A percentile compares a stretch with the other conserved stretches of the same genome.
These are phyloP conservation scores for Crithidia expoeki DNA, from an alignment of 208 protist genomes.

Conservation along the genomic window DNA sequence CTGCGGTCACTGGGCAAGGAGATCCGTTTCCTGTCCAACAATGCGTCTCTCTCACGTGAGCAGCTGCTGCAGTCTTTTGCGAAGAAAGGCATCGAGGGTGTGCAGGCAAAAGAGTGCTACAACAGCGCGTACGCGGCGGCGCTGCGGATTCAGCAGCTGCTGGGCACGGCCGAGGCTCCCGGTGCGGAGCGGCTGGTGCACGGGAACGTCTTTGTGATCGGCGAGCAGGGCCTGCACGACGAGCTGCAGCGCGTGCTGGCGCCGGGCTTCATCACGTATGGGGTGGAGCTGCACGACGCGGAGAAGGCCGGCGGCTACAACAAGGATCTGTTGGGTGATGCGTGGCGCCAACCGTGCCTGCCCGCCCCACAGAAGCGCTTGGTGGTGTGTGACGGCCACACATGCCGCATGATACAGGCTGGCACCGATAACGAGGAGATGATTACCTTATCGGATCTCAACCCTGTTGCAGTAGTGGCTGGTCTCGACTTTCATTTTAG, in stretches of 20 bases:
- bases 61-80: slow-evolving; percentile 38
- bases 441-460: slow-evolving; percentile 65
- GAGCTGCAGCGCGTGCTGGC: slow-evolving; percentile 67
- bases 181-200: slow-evolving; percentile 44
- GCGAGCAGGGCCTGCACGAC: slow-evolving; percentile 69
- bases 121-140: slow-evolving; percentile 76
- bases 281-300: slow-evolving; percentile 61
- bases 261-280: slow-evolving; percentile 73
- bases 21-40: slow-evolving; percentile 80
- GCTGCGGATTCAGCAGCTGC: slow-evolving; percentile 43
- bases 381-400: slow-evolving; percentile 38
- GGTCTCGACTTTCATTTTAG: slow-evolving; percentile 76
- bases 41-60: slow-evolving; percentile 59
- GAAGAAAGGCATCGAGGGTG: slow-evolving; percentile 49
- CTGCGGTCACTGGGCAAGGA: slow-evolving; percentile 54
- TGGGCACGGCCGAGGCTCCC: slow-evolving; percentile 11
- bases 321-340: slow-evolving; percentile 15
- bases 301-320: slow-evolving; percentile 54
- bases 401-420: slow-evolving; percentile 31
- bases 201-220: slow-evolving; percentile 75
- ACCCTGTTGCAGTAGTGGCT: slow-evolving; percentile 59
- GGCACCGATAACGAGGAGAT: slow-evolving; percentile 18
- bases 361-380: slow-evolving; percentile 49
- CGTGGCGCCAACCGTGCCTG: slow-evolving; percentile 44
- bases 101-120: slow-evolving; percentile 54